These are phyloP conservation scores for Starmerella cellae DNA, from an alignment of 805 yeast genomes.

Conservation along the genomic window DNA sequence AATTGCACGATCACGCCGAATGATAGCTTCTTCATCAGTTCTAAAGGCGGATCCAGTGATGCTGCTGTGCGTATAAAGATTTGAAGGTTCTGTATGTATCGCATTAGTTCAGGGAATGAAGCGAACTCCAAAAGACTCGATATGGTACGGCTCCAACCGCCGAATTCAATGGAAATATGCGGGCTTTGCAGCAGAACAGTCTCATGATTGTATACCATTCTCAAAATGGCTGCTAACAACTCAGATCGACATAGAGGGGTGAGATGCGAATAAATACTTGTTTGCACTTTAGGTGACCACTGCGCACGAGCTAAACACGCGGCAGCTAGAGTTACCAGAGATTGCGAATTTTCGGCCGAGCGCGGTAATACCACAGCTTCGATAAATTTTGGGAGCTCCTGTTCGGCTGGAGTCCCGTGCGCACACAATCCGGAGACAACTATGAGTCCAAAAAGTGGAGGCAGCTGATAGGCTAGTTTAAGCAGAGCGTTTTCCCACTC, in stretches of 20 bases:
- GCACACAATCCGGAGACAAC: conserved; percentile 11
- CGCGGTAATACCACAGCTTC: not conserved
- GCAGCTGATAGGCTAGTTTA: conserved; percentile 2
- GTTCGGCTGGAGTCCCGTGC: not conserved
- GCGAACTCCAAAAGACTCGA: conserved; percentile 4
- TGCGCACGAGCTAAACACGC: conserved; percentile 17
- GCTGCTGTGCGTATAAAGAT: conserved; percentile 7
- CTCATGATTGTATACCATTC: conserved; percentile 5
- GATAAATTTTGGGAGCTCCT: conserved; percentile 2
- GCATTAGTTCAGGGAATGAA: not conserved
- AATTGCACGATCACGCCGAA: conserved; percentile 18
- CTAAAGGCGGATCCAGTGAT: conserved; percentile 2
- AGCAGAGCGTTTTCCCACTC: conserved; percentile 10
- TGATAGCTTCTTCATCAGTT: conserved; percentile 8
- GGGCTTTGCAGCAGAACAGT: conserved; percentile 1
- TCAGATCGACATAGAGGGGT: conserved; percentile 4
- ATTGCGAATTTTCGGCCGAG: not conserved
- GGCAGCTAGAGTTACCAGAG: conserved; percentile 5
- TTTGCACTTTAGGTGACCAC: conserved; percentile 3
- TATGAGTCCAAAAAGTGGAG: conserved; percentile 14
- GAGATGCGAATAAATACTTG: not conserved
- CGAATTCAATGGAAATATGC: conserved; percentile 7
- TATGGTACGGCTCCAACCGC: conserved; percentile 17
- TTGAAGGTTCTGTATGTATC: conserved; percentile 4
- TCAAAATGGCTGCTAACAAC: not conserved